Evolutionary conservation across 495 filamentous ascomycete species (phyloP), one percentile per base, ranked within the genome.

Genomic region (Clohesyomyces aquaticus): DNA sequence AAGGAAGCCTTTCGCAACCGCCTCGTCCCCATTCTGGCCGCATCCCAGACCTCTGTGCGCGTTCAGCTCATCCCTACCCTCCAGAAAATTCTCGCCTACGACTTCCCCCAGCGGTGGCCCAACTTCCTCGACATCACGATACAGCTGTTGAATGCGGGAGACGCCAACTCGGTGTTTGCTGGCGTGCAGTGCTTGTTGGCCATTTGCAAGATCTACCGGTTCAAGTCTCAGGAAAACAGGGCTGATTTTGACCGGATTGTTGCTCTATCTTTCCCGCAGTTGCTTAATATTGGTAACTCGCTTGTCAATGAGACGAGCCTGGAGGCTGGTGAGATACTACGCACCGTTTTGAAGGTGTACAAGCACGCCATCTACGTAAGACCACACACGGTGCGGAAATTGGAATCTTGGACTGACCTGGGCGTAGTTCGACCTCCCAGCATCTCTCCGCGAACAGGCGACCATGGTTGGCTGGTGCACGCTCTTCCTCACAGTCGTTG

Each of bases 301-400:
- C 79, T 98, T 66, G 91, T 96, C 49, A 88, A 91, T 67, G 92
- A 98, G 78, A 88, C 86, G 65, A 95, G 89, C 70, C 75, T 92
- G 66, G 95, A 98, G 76, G 94, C 94, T 49, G 94, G 90, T 50
- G 94, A 97, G 78, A 98, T 98, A 90, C 81, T 98, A 60, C 89
- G 94, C 60, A 88, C 94, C 57, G 88, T 93, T 29, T 85, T 98
- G 72, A 98, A 98, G 79, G 86, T 90, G 6, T 98, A 93, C 76
- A 98, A 98, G 78, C 95, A 98, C 77, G 90, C 93, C 41, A 95
- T 93, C 60, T 98, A 93, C 79, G 93, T 97, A 80, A 56, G 91
- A 87, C 21, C 58, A 47, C 25, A 38, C 28, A 59, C 48, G 23
- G 23, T 23, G 27, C 47, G 47, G 16, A 19, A 12, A 29, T 23